Percentiles rank a stretch among this genome's conserved stretches.
Conservation (phyloP, 129 eudicot species). For the sunflower (Helianthus annuus) region DNA sequence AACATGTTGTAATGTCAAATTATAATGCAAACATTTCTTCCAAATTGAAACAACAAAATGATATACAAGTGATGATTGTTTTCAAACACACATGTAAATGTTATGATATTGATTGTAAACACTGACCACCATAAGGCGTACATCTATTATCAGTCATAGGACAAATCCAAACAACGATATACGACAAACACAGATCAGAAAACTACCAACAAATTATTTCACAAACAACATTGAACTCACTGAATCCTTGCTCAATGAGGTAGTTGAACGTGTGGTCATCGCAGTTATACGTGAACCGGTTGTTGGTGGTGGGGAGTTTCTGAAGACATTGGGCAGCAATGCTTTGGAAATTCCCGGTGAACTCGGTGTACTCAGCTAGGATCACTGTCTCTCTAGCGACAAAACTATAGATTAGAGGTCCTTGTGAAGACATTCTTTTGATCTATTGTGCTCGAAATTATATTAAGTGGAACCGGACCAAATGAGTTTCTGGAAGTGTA, state of each 20-base stretch:
- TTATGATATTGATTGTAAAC: neutral
- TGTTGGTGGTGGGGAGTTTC: constrained; percentile 32
- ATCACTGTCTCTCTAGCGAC: constrained; percentile 38
- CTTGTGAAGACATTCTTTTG: constrained; percentile 31
- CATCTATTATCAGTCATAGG: neutral
- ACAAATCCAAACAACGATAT: neutral
- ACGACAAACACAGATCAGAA: neutral
- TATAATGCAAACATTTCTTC: neutral
- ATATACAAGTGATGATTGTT: neutral
- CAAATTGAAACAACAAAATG: neutral
- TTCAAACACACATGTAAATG: neutral
- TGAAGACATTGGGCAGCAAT: constrained; percentile 41
- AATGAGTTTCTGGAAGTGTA: constrained; percentile 23
- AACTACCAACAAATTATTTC: neutral
- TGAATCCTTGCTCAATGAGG: constrained; percentile 36
- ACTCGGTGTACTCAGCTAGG: constrained; percentile 43
- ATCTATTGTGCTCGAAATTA: neutral
- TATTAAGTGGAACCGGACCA: neutral
- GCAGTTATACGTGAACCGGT: constrained; percentile 37
- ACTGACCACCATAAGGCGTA: neutral
- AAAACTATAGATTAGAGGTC: constrained; percentile 37
- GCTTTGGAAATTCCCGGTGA: constrained; percentile 35
- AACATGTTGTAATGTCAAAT: neutral
- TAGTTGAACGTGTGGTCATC: constrained; percentile 43
- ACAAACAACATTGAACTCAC: constrained; percentile 26